Conservation (phyloP, 1,284 basidiomycete genomes). For the Pterulicium gracile region DNA sequence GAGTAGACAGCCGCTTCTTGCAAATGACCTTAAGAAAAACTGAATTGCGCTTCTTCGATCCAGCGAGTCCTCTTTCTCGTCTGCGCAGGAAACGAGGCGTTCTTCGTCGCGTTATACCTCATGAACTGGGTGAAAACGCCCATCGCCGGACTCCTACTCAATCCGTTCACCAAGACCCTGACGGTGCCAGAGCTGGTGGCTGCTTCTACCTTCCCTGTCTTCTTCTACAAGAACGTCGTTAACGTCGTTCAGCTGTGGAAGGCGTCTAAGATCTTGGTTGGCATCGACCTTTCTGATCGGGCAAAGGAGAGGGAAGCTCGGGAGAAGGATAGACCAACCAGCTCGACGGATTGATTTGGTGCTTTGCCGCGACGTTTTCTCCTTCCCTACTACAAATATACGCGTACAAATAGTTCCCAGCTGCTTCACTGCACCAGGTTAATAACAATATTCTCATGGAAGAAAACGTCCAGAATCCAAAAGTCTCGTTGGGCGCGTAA, state of each 20-base stretch:
- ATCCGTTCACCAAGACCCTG: constrained; percentile 23
- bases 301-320: constrained; percentile 51
- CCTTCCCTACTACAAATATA: too few relatives aligned
- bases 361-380: too few relatives aligned
- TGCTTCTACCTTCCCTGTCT: constrained; percentile 59
- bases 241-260: constrained; percentile 99
- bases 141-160: constrained; percentile 26
- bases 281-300: constrained; percentile 80
- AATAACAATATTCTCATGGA: too few relatives aligned
- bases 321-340: too few relatives aligned
- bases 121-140: constrained; percentile 77
- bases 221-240: constrained; percentile 83
- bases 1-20: constrained; percentile 20
- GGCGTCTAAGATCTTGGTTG: constrained; percentile 90
- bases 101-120: constrained; percentile 94
- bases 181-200: constrained; percentile 84
- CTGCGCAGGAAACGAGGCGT: constrained; percentile 96
- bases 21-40: constrained; percentile 6
- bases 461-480: too few relatives aligned
- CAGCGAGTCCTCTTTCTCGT: constrained; percentile 84
- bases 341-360: too few relatives aligned
- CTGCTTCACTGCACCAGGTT: too few relatives aligned
- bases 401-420: too few relatives aligned
- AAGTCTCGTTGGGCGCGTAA: too few relatives aligned
- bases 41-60: constrained; percentile 1